These are phyloP conservation scores for Rhizophora mangle DNA, from an alignment of 345 rosid species.

Conservation along the genomic window DNA sequence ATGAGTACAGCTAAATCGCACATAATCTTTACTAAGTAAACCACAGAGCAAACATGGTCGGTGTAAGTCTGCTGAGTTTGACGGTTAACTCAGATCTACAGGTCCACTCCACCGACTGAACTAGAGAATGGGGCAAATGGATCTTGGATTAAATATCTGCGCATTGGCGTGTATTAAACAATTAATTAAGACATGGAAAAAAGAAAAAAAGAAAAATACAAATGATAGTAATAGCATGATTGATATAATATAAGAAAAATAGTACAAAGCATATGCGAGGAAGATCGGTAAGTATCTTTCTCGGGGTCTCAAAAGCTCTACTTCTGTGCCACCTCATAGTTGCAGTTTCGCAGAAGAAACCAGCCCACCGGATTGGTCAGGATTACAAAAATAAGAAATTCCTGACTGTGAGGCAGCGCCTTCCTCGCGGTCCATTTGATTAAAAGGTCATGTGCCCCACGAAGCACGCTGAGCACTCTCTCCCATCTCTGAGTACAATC, in stretches of 20 bases:
- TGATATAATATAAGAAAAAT: not conserved
- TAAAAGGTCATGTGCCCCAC: conserved; percentile 45
- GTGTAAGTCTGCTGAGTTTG: not conserved
- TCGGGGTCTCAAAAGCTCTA: conserved; percentile 17
- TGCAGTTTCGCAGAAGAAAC: not conserved
- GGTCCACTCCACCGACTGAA: conserved; percentile 20
- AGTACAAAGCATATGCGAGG: conserved; percentile 16
- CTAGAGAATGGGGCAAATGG: not conserved
- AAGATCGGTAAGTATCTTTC: conserved; percentile 25
- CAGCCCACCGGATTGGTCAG: conserved; percentile 19
- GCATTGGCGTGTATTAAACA: not conserved
- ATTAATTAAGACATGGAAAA: no score
- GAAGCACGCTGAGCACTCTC: conserved; percentile 41
- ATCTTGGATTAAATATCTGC: not conserved
- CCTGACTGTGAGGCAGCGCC: conserved; percentile 27
- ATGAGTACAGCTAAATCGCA: not conserved
- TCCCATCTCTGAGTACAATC: not conserved
- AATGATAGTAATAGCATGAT: no score
- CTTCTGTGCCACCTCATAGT: not conserved
- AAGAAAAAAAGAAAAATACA: no score
- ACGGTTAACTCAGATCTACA: not conserved
- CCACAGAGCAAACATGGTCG: not conserved
- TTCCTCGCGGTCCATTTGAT: conserved; percentile 44
- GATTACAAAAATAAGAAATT: conserved; percentile 22
- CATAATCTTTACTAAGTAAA: not conserved